Evolutionary conservation across 352 stramenopile species (phyloP).

Genomic region (Phytophthora fragariaefolia): DNA sequence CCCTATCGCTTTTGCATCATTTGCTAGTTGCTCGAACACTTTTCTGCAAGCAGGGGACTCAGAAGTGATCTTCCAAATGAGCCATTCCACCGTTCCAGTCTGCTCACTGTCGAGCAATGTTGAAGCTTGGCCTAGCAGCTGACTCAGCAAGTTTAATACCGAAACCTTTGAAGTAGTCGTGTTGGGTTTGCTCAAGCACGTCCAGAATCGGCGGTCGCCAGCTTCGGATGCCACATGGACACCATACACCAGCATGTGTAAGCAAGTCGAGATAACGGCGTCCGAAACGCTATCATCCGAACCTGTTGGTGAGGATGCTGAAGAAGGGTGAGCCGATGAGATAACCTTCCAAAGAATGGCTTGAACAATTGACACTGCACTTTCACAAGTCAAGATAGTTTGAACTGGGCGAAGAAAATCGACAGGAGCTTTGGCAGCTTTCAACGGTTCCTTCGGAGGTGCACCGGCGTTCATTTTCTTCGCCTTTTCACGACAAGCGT

Average conservation of each 20-base stretch:
- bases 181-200: slow-evolving; percentile 46
- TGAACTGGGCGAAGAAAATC: slow-evolving; percentile 64
- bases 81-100: slow-evolving; percentile 74
- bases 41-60: slow-evolving; percentile 53
- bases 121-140: slow-evolving; percentile 51
- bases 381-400: slow-evolving; percentile 69
- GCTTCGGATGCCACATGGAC: slow-evolving; percentile 60
- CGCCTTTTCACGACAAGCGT: slow-evolving; percentile 45
- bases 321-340: slow-evolving; percentile 22
- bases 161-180: slow-evolving; percentile 47
- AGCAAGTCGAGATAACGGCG: slow-evolving; percentile 81
- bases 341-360: slow-evolving; percentile 73
- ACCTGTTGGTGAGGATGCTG: slow-evolving; percentile 1
- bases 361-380: slow-evolving; percentile 69
- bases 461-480: slow-evolving; percentile 21
- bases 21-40: slow-evolving; percentile 44
- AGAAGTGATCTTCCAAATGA: slow-evolving; percentile 64
- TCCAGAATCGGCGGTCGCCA: slow-evolving; percentile 56
- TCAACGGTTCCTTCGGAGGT: slow-evolving; percentile 51
- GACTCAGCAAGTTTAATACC: slow-evolving; percentile 59
- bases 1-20: slow-evolving; percentile 38
- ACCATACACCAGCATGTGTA: slow-evolving; percentile 84
- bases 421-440: slow-evolving; percentile 44
- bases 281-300: slow-evolving; percentile 68
- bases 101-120: slow-evolving; percentile 79